These are phyloP conservation scores for Ocimum tenuiflorum DNA, from an alignment of 257 asterid species.

Conservation along the genomic window DNA sequence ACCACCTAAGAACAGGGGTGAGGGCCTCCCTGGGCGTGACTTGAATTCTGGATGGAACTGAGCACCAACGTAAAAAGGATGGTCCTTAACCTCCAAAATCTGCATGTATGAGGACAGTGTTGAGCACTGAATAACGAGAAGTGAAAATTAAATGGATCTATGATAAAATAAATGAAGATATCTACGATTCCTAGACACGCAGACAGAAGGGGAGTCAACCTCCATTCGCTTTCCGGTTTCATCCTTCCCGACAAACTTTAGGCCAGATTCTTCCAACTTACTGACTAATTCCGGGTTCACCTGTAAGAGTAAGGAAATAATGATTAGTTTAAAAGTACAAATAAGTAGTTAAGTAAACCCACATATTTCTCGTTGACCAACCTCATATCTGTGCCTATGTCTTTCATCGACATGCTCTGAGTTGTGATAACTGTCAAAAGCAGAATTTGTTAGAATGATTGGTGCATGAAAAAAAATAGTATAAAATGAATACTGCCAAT, in stretches of 20 bases:
- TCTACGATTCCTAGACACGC: not conserved
- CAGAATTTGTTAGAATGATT: conserved; percentile 14
- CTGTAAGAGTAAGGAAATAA: conserved; percentile 37
- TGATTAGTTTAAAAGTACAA: conserved; percentile 3
- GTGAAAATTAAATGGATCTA: not conserved
- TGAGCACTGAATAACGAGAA: not conserved
- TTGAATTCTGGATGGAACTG: conserved; percentile 95
- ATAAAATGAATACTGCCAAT: no score
- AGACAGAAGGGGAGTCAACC: conserved; percentile 38
- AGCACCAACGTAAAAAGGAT: conserved; percentile 81
- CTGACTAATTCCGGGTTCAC: conserved; percentile 76
- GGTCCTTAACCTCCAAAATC: conserved; percentile 66
- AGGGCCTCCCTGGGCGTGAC: conserved; percentile 89
- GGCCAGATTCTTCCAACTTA: conserved; percentile 63
- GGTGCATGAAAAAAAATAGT: conserved; percentile 10
- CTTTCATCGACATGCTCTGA: conserved; percentile 73
- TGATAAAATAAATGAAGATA: not conserved
- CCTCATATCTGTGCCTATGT: conserved; percentile 97
- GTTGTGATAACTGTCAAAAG: conserved; percentile 51
- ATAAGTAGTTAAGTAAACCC: not conserved
- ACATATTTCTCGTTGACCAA: conserved; percentile 21
- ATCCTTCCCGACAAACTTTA: conserved; percentile 88
- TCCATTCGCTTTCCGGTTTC: conserved; percentile 90
- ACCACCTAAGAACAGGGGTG: conserved; percentile 44
- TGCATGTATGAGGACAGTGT: conserved; percentile 20